These are phyloP conservation scores for Pleurotus citrinopileatus DNA, from an alignment of 768 basidiomycete species.

Conservation along the genomic window DNA sequence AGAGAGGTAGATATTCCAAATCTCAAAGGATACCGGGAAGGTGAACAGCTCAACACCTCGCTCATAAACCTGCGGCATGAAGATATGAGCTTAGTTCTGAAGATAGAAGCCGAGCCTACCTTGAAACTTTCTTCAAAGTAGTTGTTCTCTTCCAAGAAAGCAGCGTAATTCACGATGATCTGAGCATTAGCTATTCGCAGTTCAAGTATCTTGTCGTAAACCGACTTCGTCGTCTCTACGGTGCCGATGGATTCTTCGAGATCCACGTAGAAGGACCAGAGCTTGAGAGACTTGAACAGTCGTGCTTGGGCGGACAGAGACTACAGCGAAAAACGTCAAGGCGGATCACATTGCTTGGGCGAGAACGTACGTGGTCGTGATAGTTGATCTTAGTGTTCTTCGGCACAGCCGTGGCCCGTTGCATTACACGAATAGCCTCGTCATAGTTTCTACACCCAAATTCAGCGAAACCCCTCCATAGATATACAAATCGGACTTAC, in stretches of 20 bases:
- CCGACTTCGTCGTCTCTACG: conserved; percentile 85
- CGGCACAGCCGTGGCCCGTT: conserved; percentile 88
- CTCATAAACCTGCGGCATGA: conserved; percentile 73
- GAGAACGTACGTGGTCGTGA: conserved; percentile 80
- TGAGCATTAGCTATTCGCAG: conserved; percentile 98
- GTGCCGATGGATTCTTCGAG: conserved; percentile 96
- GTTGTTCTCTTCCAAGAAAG: conserved; percentile 95
- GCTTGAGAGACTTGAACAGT: conserved; percentile 95
- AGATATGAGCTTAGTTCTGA: background rate
- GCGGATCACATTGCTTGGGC: background rate
- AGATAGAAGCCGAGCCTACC: conserved; percentile 34
- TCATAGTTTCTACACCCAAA: conserved; percentile 77
- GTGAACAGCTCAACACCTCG: conserved; percentile 97
- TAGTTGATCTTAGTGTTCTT: conserved; percentile 90
- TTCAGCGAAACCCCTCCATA: conserved; percentile 12
- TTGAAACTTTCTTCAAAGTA: conserved; percentile 99
- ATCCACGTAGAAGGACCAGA: conserved; percentile 99
- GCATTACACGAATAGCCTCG: conserved; percentile 93
- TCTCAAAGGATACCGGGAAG: conserved; percentile 96
- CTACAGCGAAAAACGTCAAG: conserved; percentile 33
- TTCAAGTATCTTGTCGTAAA: conserved; percentile 96
- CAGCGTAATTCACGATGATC: conserved; percentile 94
- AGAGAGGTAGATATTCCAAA: conserved; percentile 98
- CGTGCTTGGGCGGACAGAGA: conserved; percentile 82
- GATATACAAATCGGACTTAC: conserved; percentile 44